Base-by-base conservation (phyloP, 208 protist genomes). In the Novymonas esmeraldas region DNA sequence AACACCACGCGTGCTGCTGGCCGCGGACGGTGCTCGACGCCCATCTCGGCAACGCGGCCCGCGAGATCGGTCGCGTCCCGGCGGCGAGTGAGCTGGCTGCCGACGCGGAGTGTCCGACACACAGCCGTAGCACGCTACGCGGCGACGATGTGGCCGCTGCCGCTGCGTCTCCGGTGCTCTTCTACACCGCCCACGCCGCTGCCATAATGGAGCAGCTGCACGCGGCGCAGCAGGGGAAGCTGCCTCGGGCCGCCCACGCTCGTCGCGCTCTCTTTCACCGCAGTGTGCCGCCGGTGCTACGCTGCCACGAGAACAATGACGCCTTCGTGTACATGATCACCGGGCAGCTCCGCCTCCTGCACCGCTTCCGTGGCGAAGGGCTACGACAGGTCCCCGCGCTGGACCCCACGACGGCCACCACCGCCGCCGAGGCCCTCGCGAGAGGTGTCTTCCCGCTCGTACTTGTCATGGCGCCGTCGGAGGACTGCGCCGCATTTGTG, bases 1-100 rank as follows among this genome's bases (percentile, higher is more conserved):
- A 61, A 2, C 84, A 90, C 57, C 66, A 79, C 29, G n/a, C 61
- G 9, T 90, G 84, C 58, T 90, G 84, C 63, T 90, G 80, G 80
- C 70, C 84, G 24, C 81, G 84, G 14, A 63, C 69, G n/a, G 69
- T 90, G 34, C 59, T 90, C 0, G 72, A 85, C 16, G 61, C 80
- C 0, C 64, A 70, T 38, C 34, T 82, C 0, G 58, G 59, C 2
- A 38, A 62, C 18, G 63, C 61, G 16, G 44, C 69, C 6, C 44
- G 64, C 14, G 54, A 58, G 14, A 33, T 65, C 0, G 11, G n/a
- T 6, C 54, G 29, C 31, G 31, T 29, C 13, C 26, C 42, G 3
- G 4, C 18, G 14, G 9, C 24, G 11, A 6, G 0, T n/a, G 9
- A 7, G 18, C 10, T 16, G 2, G 24, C 42, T 18, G n/a, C 31